Evolutionary conservation across 768 basidiomycete species (phyloP).

Genomic region (Tylopilus sp.): DNA sequence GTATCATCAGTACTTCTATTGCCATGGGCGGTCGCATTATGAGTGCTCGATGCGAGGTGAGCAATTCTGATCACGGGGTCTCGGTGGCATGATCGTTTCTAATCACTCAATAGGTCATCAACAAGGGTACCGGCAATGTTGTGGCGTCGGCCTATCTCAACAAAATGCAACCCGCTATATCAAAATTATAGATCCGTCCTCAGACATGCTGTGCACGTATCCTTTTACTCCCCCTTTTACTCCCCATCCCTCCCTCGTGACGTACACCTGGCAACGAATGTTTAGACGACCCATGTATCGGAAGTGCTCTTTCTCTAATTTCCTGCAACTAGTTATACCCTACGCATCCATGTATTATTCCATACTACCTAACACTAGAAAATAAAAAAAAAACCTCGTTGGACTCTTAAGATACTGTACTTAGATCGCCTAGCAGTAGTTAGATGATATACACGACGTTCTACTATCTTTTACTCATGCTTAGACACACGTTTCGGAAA

Average conservation of each 20-base stretch:
- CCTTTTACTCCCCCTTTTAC: not conserved
- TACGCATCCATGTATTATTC: conserved; percentile 22
- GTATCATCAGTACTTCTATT: conserved; percentile 60
- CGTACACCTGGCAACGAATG: conserved; percentile 13
- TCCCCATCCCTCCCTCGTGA: not conserved
- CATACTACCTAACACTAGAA: conserved; percentile 1
- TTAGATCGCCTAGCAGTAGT: not conserved
- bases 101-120: conserved; percentile 43
- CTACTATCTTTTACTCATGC: not conserved
- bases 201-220: conserved; percentile 2
- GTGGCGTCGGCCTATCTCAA: conserved; percentile 66
- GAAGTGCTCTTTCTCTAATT: conserved; percentile 15
- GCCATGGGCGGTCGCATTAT: conserved; percentile 67
- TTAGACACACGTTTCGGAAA: not conserved
- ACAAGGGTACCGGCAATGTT: conserved; percentile 54
- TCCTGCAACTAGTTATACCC: conserved; percentile 16
- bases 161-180: conserved; percentile 64
- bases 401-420: conserved; percentile 4
- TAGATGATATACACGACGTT: not conserved
- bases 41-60: conserved; percentile 68
- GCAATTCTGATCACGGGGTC: conserved; percentile 12
- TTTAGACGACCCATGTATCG: conserved; percentile 24
- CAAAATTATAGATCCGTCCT: conserved; percentile 41
- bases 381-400: conserved; percentile 4
- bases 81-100: conserved; percentile 1